Evolutionary conservation across 1,139 yeast species (phyloP).

Genomic region (Nakaseomyces glabratus): DNA sequence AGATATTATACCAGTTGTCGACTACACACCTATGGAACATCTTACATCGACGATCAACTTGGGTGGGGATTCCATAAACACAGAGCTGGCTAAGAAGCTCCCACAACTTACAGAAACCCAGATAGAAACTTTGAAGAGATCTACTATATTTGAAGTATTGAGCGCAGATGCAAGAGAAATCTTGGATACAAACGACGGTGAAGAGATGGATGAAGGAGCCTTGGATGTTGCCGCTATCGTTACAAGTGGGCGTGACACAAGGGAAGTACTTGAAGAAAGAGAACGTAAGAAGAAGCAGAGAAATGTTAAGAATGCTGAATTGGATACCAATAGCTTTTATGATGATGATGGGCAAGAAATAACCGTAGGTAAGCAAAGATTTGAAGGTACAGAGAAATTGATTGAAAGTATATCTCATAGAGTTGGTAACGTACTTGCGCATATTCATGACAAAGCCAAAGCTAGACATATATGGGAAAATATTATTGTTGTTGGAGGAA

Average conservation of each 20-base stretch:
- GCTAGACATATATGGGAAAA: constrained; percentile 86
- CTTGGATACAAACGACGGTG: constrained; percentile 45
- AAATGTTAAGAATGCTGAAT: constrained; percentile 42
- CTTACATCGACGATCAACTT: constrained; percentile 42
- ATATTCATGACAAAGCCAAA: constrained; percentile 57
- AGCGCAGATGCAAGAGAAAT: constrained; percentile 53
- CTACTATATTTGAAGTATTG: constrained; percentile 70
- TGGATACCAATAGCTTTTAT: constrained; percentile 57
- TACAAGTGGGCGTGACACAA: constrained; percentile 56
- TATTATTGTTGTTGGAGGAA: constrained; percentile 68
- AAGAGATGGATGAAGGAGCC: constrained; percentile 55
- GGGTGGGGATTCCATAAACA: constrained; percentile 63
- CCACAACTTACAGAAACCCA: constrained; percentile 53
- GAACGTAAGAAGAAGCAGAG: constrained; percentile 39
- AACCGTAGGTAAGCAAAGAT: constrained; percentile 76
- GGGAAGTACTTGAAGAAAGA: constrained; percentile 54
- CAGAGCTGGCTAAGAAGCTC: constrained; percentile 40
- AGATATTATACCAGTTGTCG: constrained; percentile 71
- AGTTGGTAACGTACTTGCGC: constrained; percentile 44
- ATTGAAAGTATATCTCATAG: constrained; percentile 46
- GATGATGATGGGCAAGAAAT: constrained; percentile 50
- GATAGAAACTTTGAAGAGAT: constrained; percentile 65
- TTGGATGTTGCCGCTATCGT: constrained; percentile 88
- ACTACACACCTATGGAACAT: constrained; percentile 51
- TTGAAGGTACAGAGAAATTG: constrained; percentile 61